A percentile compares a stretch with the other conserved stretches of the same genome.
Evolutionary conservation across 176 grass and related monocot genomes (phyloP).

Genomic region (Tillandsia leiboldiana): DNA sequence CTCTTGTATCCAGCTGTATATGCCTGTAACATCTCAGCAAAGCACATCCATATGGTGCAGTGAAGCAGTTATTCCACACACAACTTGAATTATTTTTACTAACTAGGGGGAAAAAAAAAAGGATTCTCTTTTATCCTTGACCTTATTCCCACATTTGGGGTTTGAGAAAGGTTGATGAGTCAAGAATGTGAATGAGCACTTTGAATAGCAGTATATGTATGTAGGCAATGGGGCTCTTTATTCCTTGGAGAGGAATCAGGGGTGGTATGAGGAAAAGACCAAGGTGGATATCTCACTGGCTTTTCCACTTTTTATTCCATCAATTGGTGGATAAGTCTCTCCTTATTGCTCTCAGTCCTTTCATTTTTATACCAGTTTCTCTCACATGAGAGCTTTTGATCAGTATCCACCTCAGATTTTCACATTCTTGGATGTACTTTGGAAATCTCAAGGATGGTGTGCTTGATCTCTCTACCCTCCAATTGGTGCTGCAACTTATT

Average conservation of each 20-base stretch:
- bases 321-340: too few relatives aligned
- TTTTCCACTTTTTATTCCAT: background rate
- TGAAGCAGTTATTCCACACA: too few relatives aligned
- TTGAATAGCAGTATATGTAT: background rate
- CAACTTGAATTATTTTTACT: too few relatives aligned
- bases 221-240: background rate
- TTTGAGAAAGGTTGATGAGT: background rate
- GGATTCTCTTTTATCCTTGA: background rate
- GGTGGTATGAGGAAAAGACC: background rate
- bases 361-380: background rate
- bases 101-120: too few relatives aligned
- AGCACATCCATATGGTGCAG: too few relatives aligned
- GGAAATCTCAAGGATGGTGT: background rate
- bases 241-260: background rate
- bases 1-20: background rate
- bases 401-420: background rate
- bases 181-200: background rate
- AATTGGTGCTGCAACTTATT: background rate
- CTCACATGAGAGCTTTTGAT: background rate
- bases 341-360: too few relatives aligned
- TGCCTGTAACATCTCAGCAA: background rate
- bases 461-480: background rate
- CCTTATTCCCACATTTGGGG: background rate
- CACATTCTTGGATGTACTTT: background rate
- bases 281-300: conserved; percentile 1